phyloP scores from a whole-genome alignment of 768 basidiomycete genomes.

The Lactifluus echinatus region DNA sequence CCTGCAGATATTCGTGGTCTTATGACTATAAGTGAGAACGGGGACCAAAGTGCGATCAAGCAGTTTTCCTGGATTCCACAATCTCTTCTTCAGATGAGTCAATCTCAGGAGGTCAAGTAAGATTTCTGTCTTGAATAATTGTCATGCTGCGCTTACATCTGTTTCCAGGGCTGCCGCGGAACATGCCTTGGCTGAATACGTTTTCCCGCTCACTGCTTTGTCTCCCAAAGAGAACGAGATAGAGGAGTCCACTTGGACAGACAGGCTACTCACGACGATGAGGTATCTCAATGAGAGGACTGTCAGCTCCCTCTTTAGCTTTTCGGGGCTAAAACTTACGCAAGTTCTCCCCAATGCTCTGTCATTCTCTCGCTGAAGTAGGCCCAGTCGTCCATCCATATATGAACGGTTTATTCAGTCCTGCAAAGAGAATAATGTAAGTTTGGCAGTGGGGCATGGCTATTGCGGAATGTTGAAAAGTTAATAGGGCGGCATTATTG shows the following conservation, averaged over 20 bases:
- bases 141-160: background rate
- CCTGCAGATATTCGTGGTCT: background rate
- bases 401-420: constrained; percentile 63
- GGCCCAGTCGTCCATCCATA: constrained; percentile 51
- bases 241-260: constrained; percentile 82
- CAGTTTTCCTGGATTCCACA: constrained; percentile 95
- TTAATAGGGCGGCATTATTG: constrained; percentile 79
- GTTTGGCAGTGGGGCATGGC: constrained; percentile 25
- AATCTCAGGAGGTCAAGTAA: constrained; percentile 52
- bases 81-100: constrained; percentile 49
- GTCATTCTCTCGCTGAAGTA: background rate
- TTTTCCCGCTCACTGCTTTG: constrained; percentile 66
- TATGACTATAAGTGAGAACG: constrained; percentile 54
- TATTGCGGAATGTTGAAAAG: constrained; percentile 2
- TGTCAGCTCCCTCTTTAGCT: constrained; percentile 44
- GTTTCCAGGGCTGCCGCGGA: constrained; percentile 49
- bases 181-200: constrained; percentile 57
- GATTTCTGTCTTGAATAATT: constrained; percentile 12
- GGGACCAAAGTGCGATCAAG: constrained; percentile 56
- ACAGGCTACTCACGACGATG: constrained; percentile 69
- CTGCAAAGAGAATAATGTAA: constrained; percentile 79
- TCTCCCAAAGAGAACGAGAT: constrained; percentile 43
- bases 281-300: constrained; percentile 52
- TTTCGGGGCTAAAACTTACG: constrained; percentile 59
- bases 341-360: constrained; percentile 30